Percentiles rank a stretch among this genome's conserved stretches.
Conservation (phyloP, 805 yeast species). For the Blastobotrys chiropterorum region DNA sequence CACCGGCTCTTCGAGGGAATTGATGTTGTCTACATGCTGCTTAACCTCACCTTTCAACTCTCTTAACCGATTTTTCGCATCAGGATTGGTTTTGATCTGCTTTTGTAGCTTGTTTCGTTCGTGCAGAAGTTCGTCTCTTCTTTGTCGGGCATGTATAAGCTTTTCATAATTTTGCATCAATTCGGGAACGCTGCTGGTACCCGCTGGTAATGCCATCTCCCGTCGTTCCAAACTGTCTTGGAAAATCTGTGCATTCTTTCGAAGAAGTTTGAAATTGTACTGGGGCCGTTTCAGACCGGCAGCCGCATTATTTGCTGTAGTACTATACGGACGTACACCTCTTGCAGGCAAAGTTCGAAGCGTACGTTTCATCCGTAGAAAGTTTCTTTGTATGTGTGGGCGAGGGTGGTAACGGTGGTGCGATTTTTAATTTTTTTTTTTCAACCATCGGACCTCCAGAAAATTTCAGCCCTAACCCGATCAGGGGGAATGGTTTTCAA, state of each 20-base stretch:
- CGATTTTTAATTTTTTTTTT: no score
- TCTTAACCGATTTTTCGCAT: slow-evolving; percentile 3
- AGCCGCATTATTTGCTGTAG: neutral
- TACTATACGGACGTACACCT: neutral
- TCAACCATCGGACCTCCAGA: neutral
- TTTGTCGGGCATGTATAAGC: slow-evolving; percentile 10
- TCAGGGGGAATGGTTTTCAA: no score
- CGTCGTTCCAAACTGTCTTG: slow-evolving; percentile 23
- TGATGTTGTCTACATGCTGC: slow-evolving; percentile 13
- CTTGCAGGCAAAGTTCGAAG: neutral
- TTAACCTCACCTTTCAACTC: slow-evolving; percentile 19
- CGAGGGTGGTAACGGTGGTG: neutral
- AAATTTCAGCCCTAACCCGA: neutral
- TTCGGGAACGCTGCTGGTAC: slow-evolving; percentile 16
- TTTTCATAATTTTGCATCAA: slow-evolving; percentile 22
- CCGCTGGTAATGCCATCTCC: slow-evolving; percentile 15
- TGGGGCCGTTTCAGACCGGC: slow-evolving; percentile 15
- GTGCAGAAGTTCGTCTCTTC: slow-evolving; percentile 14
- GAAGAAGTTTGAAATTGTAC: slow-evolving; percentile 15
- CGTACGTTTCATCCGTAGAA: neutral
- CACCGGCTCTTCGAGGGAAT: slow-evolving; percentile 8
- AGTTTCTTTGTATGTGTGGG: neutral
- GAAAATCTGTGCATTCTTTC: slow-evolving; percentile 13
- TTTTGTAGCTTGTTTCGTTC: slow-evolving; percentile 17
- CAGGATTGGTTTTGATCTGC: slow-evolving; percentile 11